Base-by-base conservation (phyloP, 169 alveolate species). In the Plasmodium ovale region DNA sequence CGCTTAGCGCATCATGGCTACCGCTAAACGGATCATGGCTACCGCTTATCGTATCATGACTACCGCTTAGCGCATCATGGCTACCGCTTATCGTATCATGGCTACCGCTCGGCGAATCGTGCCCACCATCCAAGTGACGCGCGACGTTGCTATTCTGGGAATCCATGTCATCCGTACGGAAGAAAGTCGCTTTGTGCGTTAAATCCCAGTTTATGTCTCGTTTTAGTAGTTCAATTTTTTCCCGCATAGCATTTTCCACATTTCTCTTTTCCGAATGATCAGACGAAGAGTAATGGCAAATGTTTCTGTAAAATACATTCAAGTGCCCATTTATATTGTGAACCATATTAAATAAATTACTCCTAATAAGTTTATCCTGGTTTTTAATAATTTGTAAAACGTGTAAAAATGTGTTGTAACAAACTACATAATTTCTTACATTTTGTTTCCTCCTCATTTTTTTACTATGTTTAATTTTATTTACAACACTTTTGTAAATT, bases 341-440 rank as follows among this genome's bases (percentile, higher is more conserved):
- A 31, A 77, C 5, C 88, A 77, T 77, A 42, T 56, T 68, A 77
- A n/a, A 44, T 37, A 77, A 14, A 67, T 44, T 77, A 37, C 39
- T 77, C 74, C 56, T 42, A 77, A 77, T 62, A 33, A 16, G 31
- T 65, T 47, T 33, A 58, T 82, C 90, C n/a, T 82, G 82, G 14
- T 58, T 33, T 35, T 51, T 82, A 4, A 82, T 23, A 49, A 33
- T 65, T 37, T 54, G 31, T 49, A 65, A 82, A 65, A 82, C 19
- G 4, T 82, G 51, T 56, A 65, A 23, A 82, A 82, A 19, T 12
- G 47, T 21, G 4, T 82, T 56, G 33, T 82, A 42, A 44, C 53
- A 65, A n/a, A 53, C 35, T 42, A 49, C 82, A 21, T 56, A 53
- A 33, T 37, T 21, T 58, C 10, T 37, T 25, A 64, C n/a, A n/a